Percentiles rank a stretch among this genome's conserved stretches.
phyloP scores from a whole-genome alignment of 805 yeast species.

The Blastobotrys robertii region DNA sequence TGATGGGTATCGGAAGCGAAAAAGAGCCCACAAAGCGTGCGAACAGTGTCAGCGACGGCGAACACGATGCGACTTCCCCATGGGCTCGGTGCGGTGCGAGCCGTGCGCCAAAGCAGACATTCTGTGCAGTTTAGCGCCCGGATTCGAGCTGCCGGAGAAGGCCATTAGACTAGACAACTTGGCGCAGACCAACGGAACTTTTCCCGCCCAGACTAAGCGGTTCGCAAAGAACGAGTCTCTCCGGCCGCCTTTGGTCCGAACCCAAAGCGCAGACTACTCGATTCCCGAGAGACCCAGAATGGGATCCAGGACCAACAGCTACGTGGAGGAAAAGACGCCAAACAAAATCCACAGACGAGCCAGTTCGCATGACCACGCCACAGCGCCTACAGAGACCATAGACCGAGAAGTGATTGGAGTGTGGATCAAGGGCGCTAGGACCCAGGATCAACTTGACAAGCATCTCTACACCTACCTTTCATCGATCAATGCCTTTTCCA shows the following conservation, averaged over 20 bases:
- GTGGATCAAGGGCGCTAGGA: conserved; percentile 26
- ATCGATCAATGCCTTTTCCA: conserved; percentile 31
- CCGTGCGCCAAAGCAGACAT: conserved; percentile 27
- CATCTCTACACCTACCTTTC: conserved; percentile 26
- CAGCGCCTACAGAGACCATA: background rate
- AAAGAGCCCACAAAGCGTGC: conserved; percentile 35
- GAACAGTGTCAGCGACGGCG: conserved; percentile 32
- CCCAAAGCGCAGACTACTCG: background rate
- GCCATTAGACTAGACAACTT: conserved; percentile 13
- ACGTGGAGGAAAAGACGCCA: conserved; percentile 1
- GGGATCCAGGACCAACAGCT: conserved; percentile 11
- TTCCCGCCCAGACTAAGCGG: background rate
- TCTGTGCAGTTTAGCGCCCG: conserved; percentile 23
- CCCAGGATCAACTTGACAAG: conserved; percentile 24
- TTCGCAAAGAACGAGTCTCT: background rate
- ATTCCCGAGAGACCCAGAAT: conserved; percentile 6
- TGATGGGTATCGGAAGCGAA: conserved; percentile 32
- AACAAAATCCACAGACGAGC: conserved; percentile 7
- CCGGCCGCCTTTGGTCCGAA: background rate
- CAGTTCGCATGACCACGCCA: conserved; percentile 9
- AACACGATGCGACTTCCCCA: conserved; percentile 26
- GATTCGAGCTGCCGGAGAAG: conserved; percentile 13
- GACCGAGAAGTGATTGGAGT: conserved; percentile 24
- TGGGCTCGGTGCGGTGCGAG: conserved; percentile 22
- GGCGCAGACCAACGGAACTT: conserved; percentile 7